Evolutionary conservation across 768 basidiomycete genomes (phyloP), one percentile per base, ranked within the genome.

Genomic region (Zangia roseola): DNA sequence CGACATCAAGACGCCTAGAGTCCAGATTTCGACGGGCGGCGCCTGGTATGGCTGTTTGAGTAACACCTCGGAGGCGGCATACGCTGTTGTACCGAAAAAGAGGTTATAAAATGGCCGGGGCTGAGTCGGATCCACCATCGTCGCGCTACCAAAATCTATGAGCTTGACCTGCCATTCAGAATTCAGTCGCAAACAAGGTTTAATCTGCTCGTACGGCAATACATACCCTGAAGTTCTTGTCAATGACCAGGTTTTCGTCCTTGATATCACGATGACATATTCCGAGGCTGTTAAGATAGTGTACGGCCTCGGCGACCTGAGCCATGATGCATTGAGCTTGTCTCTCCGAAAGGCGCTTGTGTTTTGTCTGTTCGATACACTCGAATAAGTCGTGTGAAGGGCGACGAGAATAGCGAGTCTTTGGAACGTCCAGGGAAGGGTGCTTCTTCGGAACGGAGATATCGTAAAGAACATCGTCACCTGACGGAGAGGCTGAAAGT

Each of bases 181-280:
- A 16, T 24, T 67, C 14, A 69, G 45, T 24, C 7, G 13, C 10
- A 43, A 40, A 56, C n/a, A 40, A 31, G 8, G 31, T 16, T 5
- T 13, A 13, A 5, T 20, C 14, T 17, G 25, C n/a, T 16, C n/a
- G 7, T 12, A 39, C 31, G 6, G 40, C n/a, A 33, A 23, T 31
- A 26, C 50, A 50, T 60, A 86, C 88, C 72, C 80, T 86, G 53
- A 90, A 75, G 53, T 87, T 71, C 65, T 70, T 73, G 69, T 89
- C 88, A 30, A 92, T 82, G 43, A 92, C 82, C 40, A 94, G 68
- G 62, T 99, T 99, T 68, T 99, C 95, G 47, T 97, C 95, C 65
- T 99, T 99, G 60, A 99, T 84, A 65, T 99, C 95, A 34, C 95
- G 86, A 67, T 99, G 95, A 0, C 88, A 84, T 57, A 98, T 89